phyloP scores from a whole-genome alignment of 208 protist genomes.

The Trypanosoma cruzi region DNA sequence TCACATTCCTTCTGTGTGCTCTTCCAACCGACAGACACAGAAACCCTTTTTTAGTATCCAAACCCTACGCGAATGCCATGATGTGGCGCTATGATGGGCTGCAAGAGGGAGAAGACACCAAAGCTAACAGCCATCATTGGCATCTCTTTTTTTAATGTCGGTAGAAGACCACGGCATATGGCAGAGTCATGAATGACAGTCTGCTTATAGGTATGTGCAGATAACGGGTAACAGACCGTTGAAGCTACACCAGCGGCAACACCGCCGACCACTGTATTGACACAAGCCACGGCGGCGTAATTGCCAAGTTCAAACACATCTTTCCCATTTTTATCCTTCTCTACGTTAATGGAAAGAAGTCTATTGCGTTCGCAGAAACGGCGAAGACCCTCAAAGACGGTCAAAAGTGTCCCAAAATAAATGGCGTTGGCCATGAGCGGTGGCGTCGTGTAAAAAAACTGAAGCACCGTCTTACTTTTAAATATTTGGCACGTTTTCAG shows the following conservation, averaged over 20 bases:
- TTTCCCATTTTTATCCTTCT: slow-evolving; percentile 21
- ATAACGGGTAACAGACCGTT: slow-evolving; percentile 87
- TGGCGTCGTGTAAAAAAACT: slow-evolving; percentile 88
- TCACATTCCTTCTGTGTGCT: background rate
- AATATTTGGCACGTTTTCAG: slow-evolving; percentile 52
- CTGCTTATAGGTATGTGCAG: slow-evolving; percentile 87
- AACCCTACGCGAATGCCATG: slow-evolving; percentile 87
- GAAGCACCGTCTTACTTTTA: slow-evolving; percentile 82
- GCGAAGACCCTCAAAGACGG: slow-evolving; percentile 87
- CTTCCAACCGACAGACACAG: background rate
- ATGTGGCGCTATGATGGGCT: slow-evolving; percentile 75
- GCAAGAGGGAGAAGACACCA: slow-evolving; percentile 75
- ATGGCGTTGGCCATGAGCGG: slow-evolving; percentile 84
- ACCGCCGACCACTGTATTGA: slow-evolving; percentile 76
- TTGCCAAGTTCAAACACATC: slow-evolving; percentile 62
- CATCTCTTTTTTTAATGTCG: slow-evolving; percentile 85
- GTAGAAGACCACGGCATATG: slow-evolving; percentile 77
- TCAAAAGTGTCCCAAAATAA: slow-evolving; percentile 87
- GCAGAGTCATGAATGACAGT: slow-evolving; percentile 92
- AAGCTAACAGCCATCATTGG: slow-evolving; percentile 89
- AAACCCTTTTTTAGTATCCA: slow-evolving; percentile 61
- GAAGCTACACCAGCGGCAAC: slow-evolving; percentile 78
- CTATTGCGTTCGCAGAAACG: slow-evolving; percentile 84
- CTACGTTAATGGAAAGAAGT: slow-evolving; percentile 18
- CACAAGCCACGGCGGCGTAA: slow-evolving; percentile 54